Base-by-base conservation (phyloP, 2,329 filamentous ascomycete genomes). In the Colletotrichum agaves region DNA sequence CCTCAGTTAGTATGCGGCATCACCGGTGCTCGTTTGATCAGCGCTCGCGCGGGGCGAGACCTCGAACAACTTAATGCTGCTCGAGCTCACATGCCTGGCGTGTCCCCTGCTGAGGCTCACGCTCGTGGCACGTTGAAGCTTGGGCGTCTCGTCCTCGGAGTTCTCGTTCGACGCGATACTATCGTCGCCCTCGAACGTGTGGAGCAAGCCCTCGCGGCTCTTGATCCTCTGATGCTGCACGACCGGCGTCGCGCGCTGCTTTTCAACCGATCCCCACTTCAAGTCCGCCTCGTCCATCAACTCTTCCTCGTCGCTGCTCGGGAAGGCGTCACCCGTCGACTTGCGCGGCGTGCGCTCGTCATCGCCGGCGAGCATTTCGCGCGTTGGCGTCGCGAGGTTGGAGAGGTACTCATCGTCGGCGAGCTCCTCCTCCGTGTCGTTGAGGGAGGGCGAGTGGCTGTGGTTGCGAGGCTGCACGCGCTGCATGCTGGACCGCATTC, bases 361-460 rank as follows among this genome's bases (percentile, higher is more conserved):
- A 70, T 74, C 67, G 71, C 55, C 65, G 71, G 74, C 56, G 69
- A 65, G 33, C n/a, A 55, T 44, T 39, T 57, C 67, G 47, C 63
- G 62, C 15, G 67, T 56, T 7, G 67, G 69, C 15, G 67, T 67
- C 37, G 69, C 67, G 13, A 71, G 68, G 35, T 60, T 70, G 15
- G 85, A 88, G 67, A 94, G 85, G 73, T 93, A 93, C 73, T 96
- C 92, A 68, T 95, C 93, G 69, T 93, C 90, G 15, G 85, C 86
- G 35, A 90, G 82, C 57, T 93, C 90, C 69, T 94, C 92, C 61
- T 91, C 90, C 4, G 83, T 81, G 60, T 77, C 79, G 61, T 77
- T 77, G n/a, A 74, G 74, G 3, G 77, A 77, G 1, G 81, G 81
- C 21, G 77, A 73, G 17, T 73, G 50, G 53, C 68, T 63, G 21